Conservation (phyloP, 805 yeast species). For the Metschnikowia lachancei region DNA sequence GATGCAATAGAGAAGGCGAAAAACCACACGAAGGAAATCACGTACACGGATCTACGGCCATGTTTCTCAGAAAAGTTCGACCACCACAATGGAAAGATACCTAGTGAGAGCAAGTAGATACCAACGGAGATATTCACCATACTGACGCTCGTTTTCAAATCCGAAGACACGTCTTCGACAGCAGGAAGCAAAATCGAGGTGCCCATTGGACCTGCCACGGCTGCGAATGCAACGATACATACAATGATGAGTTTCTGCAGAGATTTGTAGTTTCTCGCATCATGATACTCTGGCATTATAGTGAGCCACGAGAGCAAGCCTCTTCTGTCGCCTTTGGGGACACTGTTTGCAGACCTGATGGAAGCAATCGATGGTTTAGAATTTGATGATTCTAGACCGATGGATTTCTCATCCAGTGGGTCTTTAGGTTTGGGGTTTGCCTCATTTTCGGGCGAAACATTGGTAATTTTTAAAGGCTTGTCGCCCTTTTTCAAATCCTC, state of each 20-base stretch:
- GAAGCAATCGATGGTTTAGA: constrained; percentile 1
- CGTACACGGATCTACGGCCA: constrained; percentile 74
- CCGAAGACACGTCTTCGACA: constrained; percentile 53
- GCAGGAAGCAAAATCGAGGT: constrained; percentile 83
- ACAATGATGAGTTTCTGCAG: constrained; percentile 54
- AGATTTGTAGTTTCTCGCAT: constrained; percentile 62
- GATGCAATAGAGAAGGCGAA: constrained; percentile 70
- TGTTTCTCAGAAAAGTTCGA: constrained; percentile 69
- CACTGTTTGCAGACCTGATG: constrained; percentile 5
- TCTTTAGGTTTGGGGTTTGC: background rate
- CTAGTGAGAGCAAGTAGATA: constrained; percentile 67
- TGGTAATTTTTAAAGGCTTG: background rate
- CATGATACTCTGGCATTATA: constrained; percentile 66
- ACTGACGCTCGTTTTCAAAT: constrained; percentile 54
- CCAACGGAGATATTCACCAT: constrained; percentile 79
- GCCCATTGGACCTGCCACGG: constrained; percentile 86
- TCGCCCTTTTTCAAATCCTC: background rate
- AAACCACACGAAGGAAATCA: constrained; percentile 62
- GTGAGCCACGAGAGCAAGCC: constrained; percentile 56
- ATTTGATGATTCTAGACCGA: background rate
- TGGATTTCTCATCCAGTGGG: background rate
- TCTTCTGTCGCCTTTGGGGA: constrained; percentile 41
- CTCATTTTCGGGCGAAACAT: background rate
- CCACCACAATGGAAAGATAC: constrained; percentile 89
- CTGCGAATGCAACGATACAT: constrained; percentile 65